Conservation (phyloP, 805 yeast genomes). For the Nakazawaea anatomiae region DNA sequence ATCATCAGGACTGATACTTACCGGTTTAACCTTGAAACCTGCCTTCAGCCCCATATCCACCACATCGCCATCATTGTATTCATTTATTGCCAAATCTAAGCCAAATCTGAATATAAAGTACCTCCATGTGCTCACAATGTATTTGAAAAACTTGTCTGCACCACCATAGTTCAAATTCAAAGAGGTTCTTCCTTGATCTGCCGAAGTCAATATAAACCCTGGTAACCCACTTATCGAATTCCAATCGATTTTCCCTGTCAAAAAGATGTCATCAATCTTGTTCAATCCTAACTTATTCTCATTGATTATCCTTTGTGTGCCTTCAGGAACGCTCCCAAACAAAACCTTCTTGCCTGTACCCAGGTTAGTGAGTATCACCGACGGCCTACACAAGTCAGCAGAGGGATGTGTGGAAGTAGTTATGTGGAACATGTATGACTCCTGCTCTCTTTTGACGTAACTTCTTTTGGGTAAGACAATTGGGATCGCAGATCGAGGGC, state of each 20-base stretch:
- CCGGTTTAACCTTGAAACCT: conserved; percentile 5
- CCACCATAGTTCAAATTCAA: conserved; percentile 52
- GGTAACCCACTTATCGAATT: conserved; percentile 85
- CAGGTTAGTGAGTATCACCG: conserved; percentile 41
- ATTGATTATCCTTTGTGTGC: conserved; percentile 70
- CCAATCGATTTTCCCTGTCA: conserved; percentile 81
- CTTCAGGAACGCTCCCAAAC: conserved; percentile 82
- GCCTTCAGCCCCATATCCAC: conserved; percentile 10
- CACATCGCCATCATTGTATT: conserved; percentile 13
- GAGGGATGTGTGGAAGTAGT: conserved; percentile 45
- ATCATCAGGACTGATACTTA: background rate
- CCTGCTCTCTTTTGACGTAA: background rate
- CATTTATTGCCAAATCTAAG: conserved; percentile 38
- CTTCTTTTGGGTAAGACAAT: background rate
- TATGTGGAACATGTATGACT: conserved; percentile 6
- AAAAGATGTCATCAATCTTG: conserved; percentile 57
- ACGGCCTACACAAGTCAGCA: conserved; percentile 52
- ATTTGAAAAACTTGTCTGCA: conserved; percentile 33
- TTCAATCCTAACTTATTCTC: conserved; percentile 54
- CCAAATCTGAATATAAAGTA: conserved; percentile 81
- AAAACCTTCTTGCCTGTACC: conserved; percentile 52
- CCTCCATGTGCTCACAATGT: conserved; percentile 76
- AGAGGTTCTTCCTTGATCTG: conserved; percentile 65
- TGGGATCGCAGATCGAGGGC: background rate
- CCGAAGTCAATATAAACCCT: conserved; percentile 75